phyloP scores from a whole-genome alignment of 2,329 filamentous ascomycete genomes.

The Fusarium drepaniforme region DNA sequence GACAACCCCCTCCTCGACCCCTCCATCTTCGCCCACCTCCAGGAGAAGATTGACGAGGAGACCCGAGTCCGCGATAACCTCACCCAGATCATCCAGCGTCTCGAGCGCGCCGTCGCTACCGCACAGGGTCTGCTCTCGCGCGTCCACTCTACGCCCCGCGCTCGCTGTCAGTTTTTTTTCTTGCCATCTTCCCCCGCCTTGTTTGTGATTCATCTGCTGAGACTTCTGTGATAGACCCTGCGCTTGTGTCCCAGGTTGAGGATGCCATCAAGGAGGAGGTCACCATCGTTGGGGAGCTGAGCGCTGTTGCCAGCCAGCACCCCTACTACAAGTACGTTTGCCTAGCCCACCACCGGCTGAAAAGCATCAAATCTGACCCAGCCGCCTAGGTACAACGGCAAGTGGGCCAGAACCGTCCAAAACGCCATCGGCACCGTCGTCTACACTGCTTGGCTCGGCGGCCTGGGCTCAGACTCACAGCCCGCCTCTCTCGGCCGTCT shows the following conservation, averaged over 20 bases:
- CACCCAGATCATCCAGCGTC: slow-evolving; percentile 81
- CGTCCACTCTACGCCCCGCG: slow-evolving; percentile 86
- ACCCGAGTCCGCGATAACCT: slow-evolving; percentile 84
- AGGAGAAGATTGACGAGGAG: slow-evolving; percentile 92
- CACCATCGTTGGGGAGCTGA: slow-evolving; percentile 77
- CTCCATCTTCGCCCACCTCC: slow-evolving; percentile 87
- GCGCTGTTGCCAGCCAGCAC: slow-evolving; percentile 81
- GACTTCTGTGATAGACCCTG: slow-evolving; percentile 60
- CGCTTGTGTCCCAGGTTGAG: slow-evolving; percentile 78
- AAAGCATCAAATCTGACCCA: slow-evolving; percentile 11
- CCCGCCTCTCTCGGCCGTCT: slow-evolving; percentile 73
- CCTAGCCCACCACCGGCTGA: background rate
- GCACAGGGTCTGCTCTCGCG: slow-evolving; percentile 87
- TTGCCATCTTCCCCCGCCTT: background rate
- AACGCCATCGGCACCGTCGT: slow-evolving; percentile 74
- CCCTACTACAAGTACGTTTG: slow-evolving; percentile 90
- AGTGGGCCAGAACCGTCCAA: slow-evolving; percentile 89
- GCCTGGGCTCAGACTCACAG: slow-evolving; percentile 67
- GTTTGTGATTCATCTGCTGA: background rate
- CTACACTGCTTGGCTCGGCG: slow-evolving; percentile 82
- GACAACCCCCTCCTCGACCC: slow-evolving; percentile 70
- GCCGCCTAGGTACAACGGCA: slow-evolving; percentile 75
- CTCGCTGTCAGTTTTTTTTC: slow-evolving; percentile 58
- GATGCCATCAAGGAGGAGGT: slow-evolving; percentile 80
- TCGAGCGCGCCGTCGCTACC: slow-evolving; percentile 86